Evolutionary conservation across 129 eudicot genomes (phyloP), one percentile per base, ranked within the genome.

Genomic region (Chrysanthemum seticuspe): DNA sequence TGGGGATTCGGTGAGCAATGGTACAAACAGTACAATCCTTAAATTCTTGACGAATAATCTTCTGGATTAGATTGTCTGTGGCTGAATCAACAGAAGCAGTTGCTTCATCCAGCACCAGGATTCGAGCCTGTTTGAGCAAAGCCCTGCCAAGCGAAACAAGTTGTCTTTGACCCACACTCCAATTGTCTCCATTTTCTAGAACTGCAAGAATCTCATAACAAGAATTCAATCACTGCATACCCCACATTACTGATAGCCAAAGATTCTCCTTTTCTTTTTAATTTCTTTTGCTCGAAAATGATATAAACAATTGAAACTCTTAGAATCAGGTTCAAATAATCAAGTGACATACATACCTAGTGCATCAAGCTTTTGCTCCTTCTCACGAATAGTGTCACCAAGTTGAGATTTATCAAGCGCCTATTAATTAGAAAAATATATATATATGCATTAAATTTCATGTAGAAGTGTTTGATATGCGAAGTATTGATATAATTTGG

Each of bases 71-170:
- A 73, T 88, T 85, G 83, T 94, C 97, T 5, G 97, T 90, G 66
- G 96, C 96, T 59, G 97, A 86, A 79, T 94, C 99, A 74, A 94
- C 97, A 14, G 99, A 94, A 66, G 99, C 99, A 0, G 99, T 94
- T 10, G 99, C 99, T 85, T 94, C 99, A 76, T 94, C 99, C 13
- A 94, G 91, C 54, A 94, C 91, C 65, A 94, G 62, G 36, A 94
- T 90, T 68, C 87, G 86, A 59, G 96, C 93, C 79, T 90, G 96
- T 75, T 94, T 94, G 29, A 94, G 91, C 72, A 94, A 79, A 51
- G 97, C 97, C 74, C 97, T 83, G 18, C 99, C 97, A 29, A 94
- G 85, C 13, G 93, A 90, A 64, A 94, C 93, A 79, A 94, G 97
- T 74, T 94, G 99, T 19, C 97, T 60, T 74, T 95, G 97, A 23